Evolutionary conservation across 2,329 filamentous ascomycete species (phyloP).

Genomic region (Monosporascus sp.): DNA sequence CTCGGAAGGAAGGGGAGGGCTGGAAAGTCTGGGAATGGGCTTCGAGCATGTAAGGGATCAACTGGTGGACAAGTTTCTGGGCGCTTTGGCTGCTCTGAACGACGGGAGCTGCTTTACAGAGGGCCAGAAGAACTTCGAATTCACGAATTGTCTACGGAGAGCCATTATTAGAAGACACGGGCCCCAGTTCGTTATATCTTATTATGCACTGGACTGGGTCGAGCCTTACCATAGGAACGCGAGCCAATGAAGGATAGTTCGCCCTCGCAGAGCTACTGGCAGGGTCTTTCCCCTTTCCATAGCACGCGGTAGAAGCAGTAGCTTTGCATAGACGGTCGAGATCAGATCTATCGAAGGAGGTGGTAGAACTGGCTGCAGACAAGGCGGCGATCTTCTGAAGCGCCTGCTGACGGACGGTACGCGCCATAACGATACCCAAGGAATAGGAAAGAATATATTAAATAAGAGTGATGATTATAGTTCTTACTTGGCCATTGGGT

Average conservation of each 20-base stretch:
- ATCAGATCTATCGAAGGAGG: conserved; percentile 57
- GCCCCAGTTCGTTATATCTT: not conserved
- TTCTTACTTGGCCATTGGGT: not conserved
- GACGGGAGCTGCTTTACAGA: conserved; percentile 83
- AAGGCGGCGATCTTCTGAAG: conserved; percentile 62
- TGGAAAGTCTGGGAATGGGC: conserved; percentile 74
- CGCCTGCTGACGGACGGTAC: conserved; percentile 57
- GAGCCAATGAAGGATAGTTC: conserved; percentile 39
- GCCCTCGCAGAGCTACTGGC: conserved; percentile 45
- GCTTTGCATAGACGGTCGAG: conserved; percentile 58
- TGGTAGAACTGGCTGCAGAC: conserved; percentile 49
- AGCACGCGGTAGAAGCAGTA: conserved; percentile 35
- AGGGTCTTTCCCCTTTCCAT: conserved; percentile 37
- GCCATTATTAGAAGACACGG: conserved; percentile 11
- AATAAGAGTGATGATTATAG: conserved; percentile 11
- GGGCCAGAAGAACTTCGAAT: conserved; percentile 83
- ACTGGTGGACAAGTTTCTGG: conserved; percentile 70
- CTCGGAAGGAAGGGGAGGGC: conserved; percentile 75
- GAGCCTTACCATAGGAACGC: conserved; percentile 55
- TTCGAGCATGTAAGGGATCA: conserved; percentile 81
- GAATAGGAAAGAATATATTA: conserved; percentile 1
- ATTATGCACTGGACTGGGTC: not conserved
- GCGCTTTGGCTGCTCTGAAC: conserved; percentile 69
- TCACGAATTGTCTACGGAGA: conserved; percentile 70
- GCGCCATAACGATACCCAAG: conserved; percentile 35